Conservation (phyloP, 2,329 filamentous ascomycete species). For the Chaetomiaceae sp. region DNA sequence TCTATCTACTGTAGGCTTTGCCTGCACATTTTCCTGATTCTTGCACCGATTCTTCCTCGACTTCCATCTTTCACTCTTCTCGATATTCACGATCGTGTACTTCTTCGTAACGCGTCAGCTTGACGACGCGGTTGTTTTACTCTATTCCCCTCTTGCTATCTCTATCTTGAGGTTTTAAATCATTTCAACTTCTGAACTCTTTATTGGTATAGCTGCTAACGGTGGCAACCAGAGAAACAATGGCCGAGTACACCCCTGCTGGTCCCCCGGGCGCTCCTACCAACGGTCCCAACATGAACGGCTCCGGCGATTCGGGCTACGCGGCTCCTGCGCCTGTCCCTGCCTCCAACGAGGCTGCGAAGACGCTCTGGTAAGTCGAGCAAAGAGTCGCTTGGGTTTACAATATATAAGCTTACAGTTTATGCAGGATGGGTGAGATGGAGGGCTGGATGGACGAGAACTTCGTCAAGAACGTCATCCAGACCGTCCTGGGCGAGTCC, state of each 20-base stretch:
- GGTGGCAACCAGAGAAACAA: conserved; percentile 6
- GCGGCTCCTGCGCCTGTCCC: conserved; percentile 21
- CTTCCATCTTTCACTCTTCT: neutral
- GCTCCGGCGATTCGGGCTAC: conserved; percentile 27
- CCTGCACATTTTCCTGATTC: too few relatives aligned
- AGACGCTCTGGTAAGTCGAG: conserved; percentile 52
- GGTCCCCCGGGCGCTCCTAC: conserved; percentile 22
- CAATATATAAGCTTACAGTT: neutral
- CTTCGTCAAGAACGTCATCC: conserved; percentile 91
- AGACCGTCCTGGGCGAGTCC: conserved; percentile 82
- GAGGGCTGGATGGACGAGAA: conserved; percentile 99
- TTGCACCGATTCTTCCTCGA: too few relatives aligned
- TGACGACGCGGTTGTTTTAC: too few relatives aligned
- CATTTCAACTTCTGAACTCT: neutral
- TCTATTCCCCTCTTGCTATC: too few relatives aligned
- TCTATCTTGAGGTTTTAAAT: too few relatives aligned
- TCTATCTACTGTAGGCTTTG: too few relatives aligned
- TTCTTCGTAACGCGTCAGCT: too few relatives aligned
- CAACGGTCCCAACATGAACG: conserved; percentile 30
- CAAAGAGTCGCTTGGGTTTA: neutral
- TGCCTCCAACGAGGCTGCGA: conserved; percentile 43
- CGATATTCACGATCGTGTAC: neutral
- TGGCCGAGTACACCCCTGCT: conserved; percentile 26
- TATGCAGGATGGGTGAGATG: conserved; percentile 89
- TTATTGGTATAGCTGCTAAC: neutral